Base-by-base conservation (phyloP, 441 rosid genomes). In the Eutrema salsugineum region DNA sequence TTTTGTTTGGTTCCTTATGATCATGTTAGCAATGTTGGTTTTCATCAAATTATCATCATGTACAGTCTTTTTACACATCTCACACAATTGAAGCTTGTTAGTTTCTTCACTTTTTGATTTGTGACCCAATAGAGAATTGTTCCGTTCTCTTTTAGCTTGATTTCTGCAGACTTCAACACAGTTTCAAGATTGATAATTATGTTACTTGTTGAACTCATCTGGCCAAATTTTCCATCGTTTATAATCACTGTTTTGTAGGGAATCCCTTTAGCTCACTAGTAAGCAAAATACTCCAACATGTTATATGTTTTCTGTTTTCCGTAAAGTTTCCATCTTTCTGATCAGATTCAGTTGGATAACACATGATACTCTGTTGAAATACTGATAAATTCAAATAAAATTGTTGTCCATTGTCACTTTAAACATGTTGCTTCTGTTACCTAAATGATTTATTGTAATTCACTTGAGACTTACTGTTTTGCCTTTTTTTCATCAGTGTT, bases 41-140 rank as follows among this genome's bases (percentile, higher is more conserved):
- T 48, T 14, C 58, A 63, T 72, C 58, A 64, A n/a, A n/a, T n/a
- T n/a, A 48, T 57, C 39, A 28, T 65, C 57, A 44, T 63, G 70
- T 72, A 72, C 57, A 72, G 51, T 12, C 3, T 16, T 38, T 39
- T 50, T 47, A 70, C 43, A 51, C 16, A 61, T 35, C 68, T 71
- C 24, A n/a, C 24, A n/a, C 17, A 35, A 19, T 24, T 59, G 38
- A 62, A 42, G 54, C 75, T 50, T 14, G 44, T 53, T 60, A 3
- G 51, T 51, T 62, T 6, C 30, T 62, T 51, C 19, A 19, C 22
- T 49, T 43, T 60, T 40, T 62, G 46, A 19, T n/a, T 46, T 51
- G 33, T 40, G 19, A 50, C 8, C 14, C 46, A 6, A 11, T 19
- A n/a, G 61, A 54, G 53, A 42, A 9, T 32, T 54, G 32, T n/a